Evolutionary conservation across 371 early-diverging fungal species (phyloP), one percentile per base, ranked within the genome.

Genomic region (Mycotypha africana): DNA sequence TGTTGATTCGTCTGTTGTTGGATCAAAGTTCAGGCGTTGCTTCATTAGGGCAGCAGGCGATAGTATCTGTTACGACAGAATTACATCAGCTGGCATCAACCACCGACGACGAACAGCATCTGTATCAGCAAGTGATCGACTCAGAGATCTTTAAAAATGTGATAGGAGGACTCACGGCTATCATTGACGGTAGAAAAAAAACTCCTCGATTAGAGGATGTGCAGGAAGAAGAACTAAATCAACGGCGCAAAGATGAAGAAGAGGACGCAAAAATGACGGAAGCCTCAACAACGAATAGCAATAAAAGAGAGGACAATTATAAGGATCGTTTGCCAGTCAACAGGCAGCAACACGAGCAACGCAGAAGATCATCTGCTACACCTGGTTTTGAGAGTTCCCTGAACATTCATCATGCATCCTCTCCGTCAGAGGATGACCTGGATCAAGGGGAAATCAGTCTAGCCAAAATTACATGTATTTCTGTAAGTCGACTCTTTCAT

Each of bases 381-480:
- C 56, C 57, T 15, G 62, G 53, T 10, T 60, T 56, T 20, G 67
- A 67, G 47, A 30, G 49, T 25, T 38, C 56, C 10, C 15, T 51
- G 3, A 44, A 54, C 35, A 26, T 48, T 36, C 47, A 57, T 12
- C 46, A 51, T 25, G 45, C 46, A 3, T 38, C 42, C 7, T 15
- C 56, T 33, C 44, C 28, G 28, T 33, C 55, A 24, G 51, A 54
- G 12, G 42, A 49, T 45, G 72, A 71, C 2, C 26, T 62, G 19
- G 67, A 70, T 39, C 62, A 72, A 47, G 76, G 79, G 6, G 79
- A 76, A 47, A 65, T 74, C 24, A 76, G 73, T 37, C 51, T 81
- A 22, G 76, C 75, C 8, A 81, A 81, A 47, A 74, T 76, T 49
- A 63, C 74, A 17, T 76, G 79, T 48, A 70, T 81, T 23, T 76